These are phyloP conservation scores for Aegle marmelos DNA, from an alignment of 345 rosid species.

Conservation along the genomic window DNA sequence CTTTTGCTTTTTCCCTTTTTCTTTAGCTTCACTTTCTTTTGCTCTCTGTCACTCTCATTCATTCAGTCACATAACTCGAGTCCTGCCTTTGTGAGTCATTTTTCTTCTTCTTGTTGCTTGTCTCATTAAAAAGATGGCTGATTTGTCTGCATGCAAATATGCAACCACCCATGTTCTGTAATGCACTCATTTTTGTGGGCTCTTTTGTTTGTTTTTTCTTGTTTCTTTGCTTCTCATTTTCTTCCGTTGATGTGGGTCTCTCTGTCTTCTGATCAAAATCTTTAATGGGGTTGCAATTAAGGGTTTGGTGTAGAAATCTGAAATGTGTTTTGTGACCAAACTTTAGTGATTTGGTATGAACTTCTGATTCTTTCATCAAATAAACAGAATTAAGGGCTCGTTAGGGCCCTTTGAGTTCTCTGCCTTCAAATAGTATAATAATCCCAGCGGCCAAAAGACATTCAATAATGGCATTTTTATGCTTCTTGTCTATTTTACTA, in stretches of 20 bases:
- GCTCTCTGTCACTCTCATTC: neutral
- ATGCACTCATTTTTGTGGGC: conserved; percentile 16
- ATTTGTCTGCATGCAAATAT: conserved; percentile 13
- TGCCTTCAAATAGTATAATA: conserved; percentile 1
- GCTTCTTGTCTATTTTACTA: conserved; percentile 39
- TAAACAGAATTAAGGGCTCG: neutral
- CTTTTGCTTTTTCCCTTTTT: neutral
- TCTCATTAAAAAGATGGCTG: conserved; percentile 17
- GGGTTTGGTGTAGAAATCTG: conserved; percentile 20
- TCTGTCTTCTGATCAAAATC: conserved; percentile 18
- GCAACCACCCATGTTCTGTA: conserved; percentile 35
- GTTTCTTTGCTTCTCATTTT: conserved; percentile 3
- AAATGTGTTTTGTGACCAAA: conserved; percentile 28
- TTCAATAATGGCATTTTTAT: conserved; percentile 41
- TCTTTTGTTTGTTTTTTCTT: conserved; percentile 34
- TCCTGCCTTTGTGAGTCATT: conserved; percentile 19
- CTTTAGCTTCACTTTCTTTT: conserved; percentile 13
- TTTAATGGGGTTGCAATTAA: conserved; percentile 3
- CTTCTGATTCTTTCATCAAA: conserved; percentile 22
- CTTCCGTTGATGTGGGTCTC: conserved; percentile 21
- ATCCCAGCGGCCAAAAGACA: neutral
- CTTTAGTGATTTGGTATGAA: conserved; percentile 23
- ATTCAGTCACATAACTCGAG: conserved; percentile 3
- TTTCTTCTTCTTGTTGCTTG: conserved; percentile 30
- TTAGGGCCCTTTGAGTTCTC: conserved; percentile 10